Evolutionary conservation across 306 rosid genomes (phyloP), one percentile per base, ranked within the genome.

Genomic region (Prosopis cineraria): DNA sequence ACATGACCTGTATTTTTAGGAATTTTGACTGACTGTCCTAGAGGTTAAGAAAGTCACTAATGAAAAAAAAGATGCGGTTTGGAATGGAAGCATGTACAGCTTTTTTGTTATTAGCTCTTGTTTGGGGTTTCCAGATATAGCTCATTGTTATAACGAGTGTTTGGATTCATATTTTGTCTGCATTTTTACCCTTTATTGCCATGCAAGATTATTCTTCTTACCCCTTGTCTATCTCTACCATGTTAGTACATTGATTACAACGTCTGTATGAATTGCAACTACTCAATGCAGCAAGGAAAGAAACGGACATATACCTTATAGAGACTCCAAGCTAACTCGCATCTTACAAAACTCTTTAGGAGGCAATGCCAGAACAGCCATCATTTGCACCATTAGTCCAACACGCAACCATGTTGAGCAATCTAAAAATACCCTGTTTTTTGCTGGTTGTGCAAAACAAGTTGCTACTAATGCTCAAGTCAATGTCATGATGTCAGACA

Each of bases 311-410:
- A 9, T 94, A 78, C 98, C 98, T 74, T 94, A 85, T 68, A 88
- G 98, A 86, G 97, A 94, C 73, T 94, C 98, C 1, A 94, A 94
- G 81, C 82, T 94, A 80, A 94, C 98, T 68, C 97, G 98, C 69
- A 90, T 94, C 82, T 84, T 94, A 69, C 97, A 94, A 43, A 92
- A 89, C 78, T 94, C 97, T 47, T 84, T 94, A 78, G 98, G 97
- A 58, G 98, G 98, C 69, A 94, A 94, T 74, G 90, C 97, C 39
- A 90, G 98, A 87, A 92, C 97, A 67, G 96, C 97, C 36, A 89
- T 94, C 77, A 80, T 94, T 82, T 94, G 98, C 83, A 94, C 98
- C 7, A 84, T 92, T 77, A 94, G 95, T 80, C 98, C 98, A 27
- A 94, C 98, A 20, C 83, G 81, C 36, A 83, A 89, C 63, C 97